phyloP scores from a whole-genome alignment of 345 rosid genomes.

The Boechera retrofracta region DNA sequence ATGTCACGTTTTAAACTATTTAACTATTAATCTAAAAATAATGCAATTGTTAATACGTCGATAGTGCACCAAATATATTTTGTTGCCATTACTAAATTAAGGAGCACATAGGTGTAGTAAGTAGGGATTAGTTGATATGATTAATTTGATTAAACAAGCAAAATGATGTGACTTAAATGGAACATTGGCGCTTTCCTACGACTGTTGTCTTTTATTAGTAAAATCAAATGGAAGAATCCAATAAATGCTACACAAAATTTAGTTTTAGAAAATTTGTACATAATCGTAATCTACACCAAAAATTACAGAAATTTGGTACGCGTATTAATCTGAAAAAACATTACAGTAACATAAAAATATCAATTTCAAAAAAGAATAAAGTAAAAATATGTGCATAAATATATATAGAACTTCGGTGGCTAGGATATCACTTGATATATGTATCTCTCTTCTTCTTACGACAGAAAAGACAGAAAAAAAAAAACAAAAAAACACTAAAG shows the following conservation, averaged over 20 bases:
- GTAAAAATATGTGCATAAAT: background rate
- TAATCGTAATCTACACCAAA: background rate
- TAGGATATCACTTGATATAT: conserved; percentile 10
- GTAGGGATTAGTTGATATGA: conserved; percentile 39
- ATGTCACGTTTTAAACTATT: background rate
- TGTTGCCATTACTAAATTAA: conserved; percentile 27
- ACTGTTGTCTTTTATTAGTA: conserved; percentile 25
- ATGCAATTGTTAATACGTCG: conserved; percentile 1
- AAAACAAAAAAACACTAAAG: background rate
- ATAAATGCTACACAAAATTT: background rate
- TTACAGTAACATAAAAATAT: background rate
- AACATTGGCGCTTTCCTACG: conserved; percentile 30
- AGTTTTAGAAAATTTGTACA: background rate
- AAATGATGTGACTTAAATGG: conserved; percentile 25
- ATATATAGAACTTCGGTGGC: conserved; percentile 17
- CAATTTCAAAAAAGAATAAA: background rate
- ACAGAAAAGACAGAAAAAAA: conserved; percentile 8
- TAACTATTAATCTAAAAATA: background rate
- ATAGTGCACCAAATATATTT: conserved; percentile 5
- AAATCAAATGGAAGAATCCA: background rate
- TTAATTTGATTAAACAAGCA: conserved; percentile 31
- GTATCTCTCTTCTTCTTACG: conserved; percentile 41
- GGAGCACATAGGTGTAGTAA: conserved; percentile 34
- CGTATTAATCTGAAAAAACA: too few relatives aligned
- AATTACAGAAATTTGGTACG: too few relatives aligned